phyloP scores from a whole-genome alignment of 176 grass and related monocot genomes.

The Avena eriantha region DNA sequence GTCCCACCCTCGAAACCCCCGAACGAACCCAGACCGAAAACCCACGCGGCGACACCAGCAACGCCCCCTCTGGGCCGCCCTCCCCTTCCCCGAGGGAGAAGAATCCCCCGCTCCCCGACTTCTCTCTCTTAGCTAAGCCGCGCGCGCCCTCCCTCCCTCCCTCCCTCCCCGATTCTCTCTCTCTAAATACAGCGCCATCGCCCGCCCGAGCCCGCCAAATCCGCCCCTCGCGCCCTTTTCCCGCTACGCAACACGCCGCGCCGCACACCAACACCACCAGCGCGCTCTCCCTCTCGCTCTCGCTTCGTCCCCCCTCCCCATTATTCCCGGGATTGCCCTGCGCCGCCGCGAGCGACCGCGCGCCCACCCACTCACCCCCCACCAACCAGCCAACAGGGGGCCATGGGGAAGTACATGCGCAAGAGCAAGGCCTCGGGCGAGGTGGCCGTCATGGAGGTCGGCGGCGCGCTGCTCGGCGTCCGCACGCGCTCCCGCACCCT shows the following conservation, averaged over 20 bases:
- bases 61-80: neutral
- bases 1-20: neutral
- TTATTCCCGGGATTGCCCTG: conserved; percentile 55
- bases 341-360: neutral
- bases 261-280: conserved; percentile 17
- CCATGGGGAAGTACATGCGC: conserved; percentile 94
- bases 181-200: neutral
- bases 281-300: too few relatives aligned
- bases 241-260: conserved; percentile 37
- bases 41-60: conserved; percentile 6
- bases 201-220: conserved; percentile 9
- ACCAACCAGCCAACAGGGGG: neutral
- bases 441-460: conserved; percentile 87
- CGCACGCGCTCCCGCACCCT: conserved; percentile 84
- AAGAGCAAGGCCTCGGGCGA: conserved; percentile 82
- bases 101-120: neutral
- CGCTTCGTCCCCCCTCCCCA: conserved; percentile 28
- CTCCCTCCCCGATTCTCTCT: neutral
- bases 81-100: neutral
- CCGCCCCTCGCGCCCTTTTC: conserved; percentile 51
- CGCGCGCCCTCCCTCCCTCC: neutral
- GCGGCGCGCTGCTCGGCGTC: conserved; percentile 67
- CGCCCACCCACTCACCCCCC: neutral
- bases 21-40: neutral
- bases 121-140: conserved; percentile 16